Conservation (phyloP, 805 yeast genomes). For the Barnettozyma siamensis region DNA sequence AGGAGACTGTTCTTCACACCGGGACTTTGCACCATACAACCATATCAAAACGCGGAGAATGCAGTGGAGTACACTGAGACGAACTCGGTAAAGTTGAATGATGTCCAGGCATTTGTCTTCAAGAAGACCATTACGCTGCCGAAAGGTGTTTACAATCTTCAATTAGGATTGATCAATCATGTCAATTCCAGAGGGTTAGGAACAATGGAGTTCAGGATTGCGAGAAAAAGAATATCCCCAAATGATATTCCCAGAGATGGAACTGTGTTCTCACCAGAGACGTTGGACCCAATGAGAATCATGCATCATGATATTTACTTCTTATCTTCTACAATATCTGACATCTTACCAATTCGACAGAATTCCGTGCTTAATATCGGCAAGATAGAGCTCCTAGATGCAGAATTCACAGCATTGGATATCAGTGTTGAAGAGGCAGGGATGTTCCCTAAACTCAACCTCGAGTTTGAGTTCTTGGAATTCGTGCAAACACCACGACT, state of each 20-base stretch:
- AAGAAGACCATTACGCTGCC: slow-evolving; percentile 8
- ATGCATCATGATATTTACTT: neutral
- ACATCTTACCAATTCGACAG: slow-evolving; percentile 6
- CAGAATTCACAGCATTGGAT: slow-evolving; percentile 42
- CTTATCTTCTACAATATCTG: neutral
- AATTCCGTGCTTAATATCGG: slow-evolving; percentile 49
- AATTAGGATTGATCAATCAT: slow-evolving; percentile 13
- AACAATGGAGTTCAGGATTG: slow-evolving; percentile 47
- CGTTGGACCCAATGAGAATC: no score
- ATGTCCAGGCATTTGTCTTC: slow-evolving; percentile 11
- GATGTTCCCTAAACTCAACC: slow-evolving; percentile 45
- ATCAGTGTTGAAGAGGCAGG: slow-evolving; percentile 64
- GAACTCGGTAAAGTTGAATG: slow-evolving; percentile 4
- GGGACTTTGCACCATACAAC: slow-evolving; percentile 30
- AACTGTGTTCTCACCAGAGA: no score
- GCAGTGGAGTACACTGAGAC: neutral
- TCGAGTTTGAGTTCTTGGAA: slow-evolving; percentile 36
- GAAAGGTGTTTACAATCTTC: slow-evolving; percentile 19
- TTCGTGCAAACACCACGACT: neutral
- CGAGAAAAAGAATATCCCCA: no score
- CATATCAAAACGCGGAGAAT: neutral
- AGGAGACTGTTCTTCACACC: slow-evolving; percentile 41
- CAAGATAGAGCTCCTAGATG: slow-evolving; percentile 33
- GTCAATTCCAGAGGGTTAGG: slow-evolving; percentile 40
- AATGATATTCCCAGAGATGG: no score